Base-by-base conservation (phyloP, 176 grass and related monocot species). In the Secale cereale region DNA sequence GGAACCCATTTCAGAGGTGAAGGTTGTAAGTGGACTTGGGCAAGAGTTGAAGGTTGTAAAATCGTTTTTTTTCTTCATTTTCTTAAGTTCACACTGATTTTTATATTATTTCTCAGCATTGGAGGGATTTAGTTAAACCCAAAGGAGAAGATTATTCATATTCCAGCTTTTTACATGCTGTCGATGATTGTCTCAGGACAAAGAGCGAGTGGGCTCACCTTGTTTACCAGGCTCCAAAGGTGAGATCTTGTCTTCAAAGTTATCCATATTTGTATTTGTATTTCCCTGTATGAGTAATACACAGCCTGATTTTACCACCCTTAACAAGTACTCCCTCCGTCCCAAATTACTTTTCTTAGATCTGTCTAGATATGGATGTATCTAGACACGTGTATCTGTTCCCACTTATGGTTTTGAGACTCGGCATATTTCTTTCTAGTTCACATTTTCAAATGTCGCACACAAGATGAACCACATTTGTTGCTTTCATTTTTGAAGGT, bases 121-220 rank as follows among this genome's bases (percentile, higher is more conserved):
- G 90, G 86, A 73, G 74, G 48, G 85, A 92, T 85, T 81, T 89
- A 74, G 90, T 86, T 85, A 95, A 95, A 87, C 89, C 83, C 70
- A 94, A 86, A 65, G 81, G 66, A 28, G 93, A 95, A 79, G 77
- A 83, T 62, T 86, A 85, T 90, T 75, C 65, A 40, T 90, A 92
- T 82, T 62, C 86, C 76, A 94, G 77, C 73, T 80, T 77, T 63
- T 77, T 81, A 57, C 89, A 91, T 88, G 91, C 93, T 77, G 92
- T 98, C 37, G 85, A 95, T 16, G 93, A 94, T 84, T 95, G 88
- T 80, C 87, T 98, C 77, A 92, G 86, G 67, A 91, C 83, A 73
- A 90, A 86, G 50, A 91, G 43, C 50, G 96, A 98, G 76, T 98
- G 96, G 96, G 81, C 88, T 85, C 90, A 95, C 88, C 83, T 98